A percentile compares a stretch with the other conserved stretches of the same genome.
Conservation (phyloP, 1,284 basidiomycete species). For the Porodaedalea pini region DNA sequence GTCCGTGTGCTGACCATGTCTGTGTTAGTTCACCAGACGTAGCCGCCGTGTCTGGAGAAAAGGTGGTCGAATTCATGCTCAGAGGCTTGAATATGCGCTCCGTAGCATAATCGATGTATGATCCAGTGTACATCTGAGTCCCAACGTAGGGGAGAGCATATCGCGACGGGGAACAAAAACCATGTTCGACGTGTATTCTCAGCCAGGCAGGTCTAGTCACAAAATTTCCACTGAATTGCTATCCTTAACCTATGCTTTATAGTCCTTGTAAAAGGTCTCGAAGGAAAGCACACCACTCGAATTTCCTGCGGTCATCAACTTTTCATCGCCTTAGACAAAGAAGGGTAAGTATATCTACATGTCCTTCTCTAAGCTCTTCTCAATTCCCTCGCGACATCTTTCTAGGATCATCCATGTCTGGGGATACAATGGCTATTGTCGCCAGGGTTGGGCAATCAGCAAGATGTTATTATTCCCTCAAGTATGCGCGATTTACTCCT, state of each 20-base stretch:
- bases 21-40: conserved; percentile 35
- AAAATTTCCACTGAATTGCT: conserved; percentile 11
- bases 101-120: conserved; percentile 38
- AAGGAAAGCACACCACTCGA: conserved; percentile 72
- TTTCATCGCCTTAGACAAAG: conserved; percentile 74
- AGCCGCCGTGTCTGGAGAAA: conserved; percentile 37
- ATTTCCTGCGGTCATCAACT: conserved; percentile 89
- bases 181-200: conserved; percentile 74
- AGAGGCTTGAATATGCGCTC: conserved; percentile 41
- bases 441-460: conserved; percentile 79
- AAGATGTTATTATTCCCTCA: conserved; percentile 78
- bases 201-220: conserved; percentile 54
- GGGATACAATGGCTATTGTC: conserved; percentile 82
- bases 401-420: conserved; percentile 75
- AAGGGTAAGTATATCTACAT: conserved; percentile 52
- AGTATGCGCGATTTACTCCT: conserved; percentile 32
- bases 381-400: conserved; percentile 5
- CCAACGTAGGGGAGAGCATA: conserved; percentile 82
- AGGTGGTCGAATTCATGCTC: conserved; percentile 43
- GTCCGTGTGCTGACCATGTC: conserved; percentile 23
- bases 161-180: conserved; percentile 81
- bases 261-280: conserved; percentile 72
- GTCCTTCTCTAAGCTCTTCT: conserved; percentile 12
- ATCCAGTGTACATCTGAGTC: conserved; percentile 25
- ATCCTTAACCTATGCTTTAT: conserved; percentile 4